Evolutionary conservation across 2,329 filamentous ascomycete species (phyloP).

Genomic region (Fusarium chuoi): DNA sequence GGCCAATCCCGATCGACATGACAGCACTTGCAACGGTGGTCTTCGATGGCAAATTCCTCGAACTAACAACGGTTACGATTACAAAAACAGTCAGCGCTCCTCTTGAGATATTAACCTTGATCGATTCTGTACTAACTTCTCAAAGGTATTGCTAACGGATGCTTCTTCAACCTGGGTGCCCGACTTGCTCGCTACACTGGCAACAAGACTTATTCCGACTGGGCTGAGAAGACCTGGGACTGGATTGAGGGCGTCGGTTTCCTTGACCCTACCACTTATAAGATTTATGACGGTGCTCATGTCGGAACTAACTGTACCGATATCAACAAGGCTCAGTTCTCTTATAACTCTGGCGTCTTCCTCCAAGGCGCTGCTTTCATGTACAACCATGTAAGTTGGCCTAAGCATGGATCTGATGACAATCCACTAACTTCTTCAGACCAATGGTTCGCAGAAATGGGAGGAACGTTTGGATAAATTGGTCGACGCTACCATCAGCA

Average conservation of each 20-base stretch:
- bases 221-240: conserved; percentile 71
- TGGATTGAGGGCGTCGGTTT: conserved; percentile 68
- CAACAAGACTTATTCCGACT: conserved; percentile 71
- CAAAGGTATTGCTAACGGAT: conserved; percentile 65
- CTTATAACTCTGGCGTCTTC: conserved; percentile 69
- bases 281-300: conserved; percentile 69
- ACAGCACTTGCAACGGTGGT: conserved; percentile 65
- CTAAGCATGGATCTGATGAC: neutral
- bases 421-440: conserved; percentile 48
- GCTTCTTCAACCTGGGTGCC: conserved; percentile 73
- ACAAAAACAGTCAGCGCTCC: conserved; percentile 67
- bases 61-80: conserved; percentile 79
- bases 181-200: conserved; percentile 76
- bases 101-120: no score
- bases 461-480: conserved; percentile 57
- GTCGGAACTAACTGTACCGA: conserved; percentile 63
- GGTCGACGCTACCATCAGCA: conserved; percentile 50
- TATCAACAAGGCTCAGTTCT: conserved; percentile 67
- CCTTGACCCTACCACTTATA: conserved; percentile 67
- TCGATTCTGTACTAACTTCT: neutral
- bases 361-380: conserved; percentile 69
- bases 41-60: conserved; percentile 82
- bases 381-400: conserved; percentile 65
- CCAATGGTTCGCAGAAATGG: conserved; percentile 63
- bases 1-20: conserved; percentile 67